Base-by-base conservation (phyloP, 2,329 filamentous ascomycete genomes). In the Elsinoe fawcettii region DNA sequence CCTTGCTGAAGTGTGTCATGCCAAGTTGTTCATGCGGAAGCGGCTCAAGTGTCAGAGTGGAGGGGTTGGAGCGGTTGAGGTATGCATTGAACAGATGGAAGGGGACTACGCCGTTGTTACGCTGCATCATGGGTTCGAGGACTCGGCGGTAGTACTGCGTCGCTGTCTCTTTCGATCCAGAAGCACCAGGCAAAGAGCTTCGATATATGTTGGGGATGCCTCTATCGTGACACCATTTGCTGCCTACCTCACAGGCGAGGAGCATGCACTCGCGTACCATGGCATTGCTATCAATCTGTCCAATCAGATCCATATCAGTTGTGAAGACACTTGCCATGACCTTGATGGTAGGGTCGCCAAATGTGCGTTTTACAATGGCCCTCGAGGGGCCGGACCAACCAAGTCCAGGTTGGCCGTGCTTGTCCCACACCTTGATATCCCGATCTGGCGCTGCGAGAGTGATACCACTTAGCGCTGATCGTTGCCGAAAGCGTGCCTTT, bases 1-100 rank as follows among this genome's bases (percentile, higher is more conserved):
- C 75, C 68, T 81, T 83, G 59, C 76, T 68, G 63, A 85, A 85
- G 23, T 73, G 66, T 25, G 75, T 68, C 25, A 80, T 68, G 34
- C 80, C 81, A 2, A 84, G 69, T 6, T 75, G 67, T 3, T 69
- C 66, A 63, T 85, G 81, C 12, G 68, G 71, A 18, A 78, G 60
- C 1, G 80, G 79, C 2, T 64, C 69, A 1, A 74, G 75, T 32
- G 75, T 72, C 14, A 77, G 69, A 12, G 76, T 69, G 1, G 73
- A 72, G 58, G 62, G 70, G 61, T 74, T 77, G 8, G 71, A 58
- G 2, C 71, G 64, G 3, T 69, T 65, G 7, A 75, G 66, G 56
- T 77, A 78, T n/a, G 73, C 64, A 27, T 69, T 60, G n/a, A 73
- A 66, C 8, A 77, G 58, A 39, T 66, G 61, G 56, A 70, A 65